A percentile compares a stretch with the other conserved stretches of the same genome.
Conservation (phyloP, 2,329 filamentous ascomycete species). For the Pseudogymnoascus sp. region DNA sequence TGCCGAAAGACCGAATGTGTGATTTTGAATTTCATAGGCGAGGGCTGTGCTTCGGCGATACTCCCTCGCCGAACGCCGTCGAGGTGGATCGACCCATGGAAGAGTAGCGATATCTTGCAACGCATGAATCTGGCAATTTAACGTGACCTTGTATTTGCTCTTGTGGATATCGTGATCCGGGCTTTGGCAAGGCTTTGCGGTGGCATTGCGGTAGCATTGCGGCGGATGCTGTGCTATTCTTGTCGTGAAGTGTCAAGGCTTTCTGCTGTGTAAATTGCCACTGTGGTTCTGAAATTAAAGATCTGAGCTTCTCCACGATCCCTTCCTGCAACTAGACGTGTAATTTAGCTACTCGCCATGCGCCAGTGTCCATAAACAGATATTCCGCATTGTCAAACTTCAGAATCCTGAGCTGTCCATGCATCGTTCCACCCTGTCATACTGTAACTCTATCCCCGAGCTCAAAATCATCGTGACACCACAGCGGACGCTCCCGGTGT, state of each 20-base stretch:
- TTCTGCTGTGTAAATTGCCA: neutral
- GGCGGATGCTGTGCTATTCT: neutral
- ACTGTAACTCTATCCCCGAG: neutral
- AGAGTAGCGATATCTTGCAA: neutral
- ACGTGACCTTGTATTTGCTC: neutral
- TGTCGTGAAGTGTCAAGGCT: constrained; percentile 2
- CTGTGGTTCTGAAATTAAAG: neutral
- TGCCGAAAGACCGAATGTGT: neutral
- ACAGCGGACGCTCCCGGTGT: neutral
- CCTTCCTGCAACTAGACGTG: neutral
- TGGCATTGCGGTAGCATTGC: neutral
- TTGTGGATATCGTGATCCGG: neutral
- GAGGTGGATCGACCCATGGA: neutral
- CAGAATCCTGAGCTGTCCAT: neutral
- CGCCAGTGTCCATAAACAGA: neutral
- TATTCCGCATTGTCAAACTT: neutral
- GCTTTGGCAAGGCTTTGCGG: neutral
- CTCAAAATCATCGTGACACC: neutral
- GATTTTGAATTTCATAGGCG: constrained; percentile 4
- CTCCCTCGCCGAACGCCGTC: neutral
- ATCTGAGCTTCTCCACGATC: constrained; percentile 1
- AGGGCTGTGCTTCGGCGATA: constrained; percentile 1
- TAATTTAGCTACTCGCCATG: constrained; percentile 4
- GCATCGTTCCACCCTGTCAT: neutral
- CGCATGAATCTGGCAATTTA: constrained; percentile 3